Percentiles rank a stretch among this genome's conserved stretches.
Evolutionary conservation across 2,329 filamentous ascomycete genomes (phyloP).

Genomic region (Raffaelea ambrosiae): DNA sequence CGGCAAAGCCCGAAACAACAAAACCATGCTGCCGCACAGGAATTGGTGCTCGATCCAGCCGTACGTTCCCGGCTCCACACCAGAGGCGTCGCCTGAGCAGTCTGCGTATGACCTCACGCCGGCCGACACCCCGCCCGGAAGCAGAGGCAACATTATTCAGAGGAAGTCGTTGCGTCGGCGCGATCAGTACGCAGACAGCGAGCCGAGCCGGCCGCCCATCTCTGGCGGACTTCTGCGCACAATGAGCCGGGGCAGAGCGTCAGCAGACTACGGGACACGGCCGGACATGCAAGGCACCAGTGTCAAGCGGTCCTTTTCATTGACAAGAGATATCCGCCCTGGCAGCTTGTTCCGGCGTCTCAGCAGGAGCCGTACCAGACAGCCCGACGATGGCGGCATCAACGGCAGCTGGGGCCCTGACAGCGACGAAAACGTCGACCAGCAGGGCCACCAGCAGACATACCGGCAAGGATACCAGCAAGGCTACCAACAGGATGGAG

Average conservation of each 20-base stretch:
- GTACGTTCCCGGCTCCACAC: slow-evolving; percentile 72
- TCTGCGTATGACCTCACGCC: slow-evolving; percentile 36
- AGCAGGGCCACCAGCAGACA: slow-evolving; percentile 3
- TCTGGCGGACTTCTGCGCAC: slow-evolving; percentile 39
- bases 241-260: slow-evolving; percentile 24
- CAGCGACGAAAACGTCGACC: slow-evolving; percentile 26
- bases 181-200: slow-evolving; percentile 20
- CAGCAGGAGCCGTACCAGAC: slow-evolving; percentile 31
- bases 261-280: slow-evolving; percentile 25
- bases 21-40: slow-evolving; percentile 73
- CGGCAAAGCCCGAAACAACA: slow-evolving; percentile 84
- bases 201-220: slow-evolving; percentile 38
- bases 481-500: background rate
- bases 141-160: slow-evolving; percentile 31
- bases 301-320: slow-evolving; percentile 36
- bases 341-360: slow-evolving; percentile 21
- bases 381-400: slow-evolving; percentile 42
- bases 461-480: background rate
- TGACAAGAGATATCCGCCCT: slow-evolving; percentile 40
- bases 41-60: slow-evolving; percentile 94
- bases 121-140: slow-evolving; percentile 26
- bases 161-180: slow-evolving; percentile 31
- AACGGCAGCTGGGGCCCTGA: slow-evolving; percentile 44
- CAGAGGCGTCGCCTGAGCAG: slow-evolving; percentile 55
- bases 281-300: slow-evolving; percentile 11